Percentiles rank a stretch among this genome's conserved stretches.
phyloP scores from a whole-genome alignment of 495 filamentous ascomycete genomes.

The Penicillium cosmopolitanum region DNA sequence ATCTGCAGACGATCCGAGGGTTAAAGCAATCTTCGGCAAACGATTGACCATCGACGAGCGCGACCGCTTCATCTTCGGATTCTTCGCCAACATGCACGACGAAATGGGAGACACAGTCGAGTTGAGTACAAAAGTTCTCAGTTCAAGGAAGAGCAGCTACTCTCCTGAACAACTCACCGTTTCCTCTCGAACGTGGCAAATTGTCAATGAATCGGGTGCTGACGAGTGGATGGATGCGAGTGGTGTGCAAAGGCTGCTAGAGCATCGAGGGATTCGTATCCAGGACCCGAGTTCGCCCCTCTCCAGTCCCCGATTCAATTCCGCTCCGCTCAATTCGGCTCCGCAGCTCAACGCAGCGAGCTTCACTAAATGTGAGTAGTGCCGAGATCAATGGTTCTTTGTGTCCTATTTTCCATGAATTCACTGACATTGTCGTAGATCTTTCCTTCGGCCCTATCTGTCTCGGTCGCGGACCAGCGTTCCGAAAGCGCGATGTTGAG shows the following conservation, averaged over 20 bases:
- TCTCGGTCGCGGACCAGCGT: conserved; percentile 32
- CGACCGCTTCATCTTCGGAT: conserved; percentile 24
- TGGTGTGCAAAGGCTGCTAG: conserved; percentile 32
- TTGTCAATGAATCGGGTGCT: conserved; percentile 23
- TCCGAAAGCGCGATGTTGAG: conserved; percentile 22
- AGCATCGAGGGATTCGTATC: conserved; percentile 23
- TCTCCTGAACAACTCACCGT: conserved; percentile 19
- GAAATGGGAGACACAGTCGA: conserved; percentile 20
- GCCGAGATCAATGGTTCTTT: conserved; percentile 3
- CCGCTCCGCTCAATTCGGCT: conserved; percentile 11
- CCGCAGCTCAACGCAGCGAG: conserved; percentile 23
- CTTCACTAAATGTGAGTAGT: conserved; percentile 34
- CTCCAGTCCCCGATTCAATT: conserved; percentile 14
- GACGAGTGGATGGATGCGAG: conserved; percentile 35
- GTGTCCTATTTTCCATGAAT: neutral
- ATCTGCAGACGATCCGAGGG: conserved; percentile 14
- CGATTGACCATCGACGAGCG: conserved; percentile 26
- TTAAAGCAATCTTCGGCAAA: conserved; percentile 31
- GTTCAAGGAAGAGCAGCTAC: conserved; percentile 18
- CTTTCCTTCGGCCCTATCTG: conserved; percentile 29
- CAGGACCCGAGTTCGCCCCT: conserved; percentile 17
- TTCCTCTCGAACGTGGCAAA: conserved; percentile 28
- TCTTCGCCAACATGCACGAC: conserved; percentile 19
- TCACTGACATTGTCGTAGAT: conserved; percentile 24
- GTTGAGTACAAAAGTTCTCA: conserved; percentile 26